A percentile compares a stretch with the other conserved stretches of the same genome.
These are phyloP conservation scores for Hortiboletus rubellus DNA, from an alignment of 1,284 basidiomycete species.

Conservation along the genomic window DNA sequence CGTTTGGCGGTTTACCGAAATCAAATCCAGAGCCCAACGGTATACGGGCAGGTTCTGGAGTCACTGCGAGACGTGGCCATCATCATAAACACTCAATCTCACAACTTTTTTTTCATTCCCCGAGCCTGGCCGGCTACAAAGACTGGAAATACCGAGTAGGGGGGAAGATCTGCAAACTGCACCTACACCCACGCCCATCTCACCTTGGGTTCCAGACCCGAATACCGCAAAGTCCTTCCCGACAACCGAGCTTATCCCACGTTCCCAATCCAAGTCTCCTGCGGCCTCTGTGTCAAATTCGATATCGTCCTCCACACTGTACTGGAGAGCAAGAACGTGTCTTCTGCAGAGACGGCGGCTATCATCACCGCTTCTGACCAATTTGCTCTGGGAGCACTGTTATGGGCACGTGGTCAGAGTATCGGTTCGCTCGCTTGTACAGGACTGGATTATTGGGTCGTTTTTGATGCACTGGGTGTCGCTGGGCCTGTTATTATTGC, in stretches of 20 bases:
- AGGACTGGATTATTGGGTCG: slow-evolving; percentile 92
- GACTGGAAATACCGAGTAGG: slow-evolving; percentile 2
- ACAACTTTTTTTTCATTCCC: slow-evolving; percentile 93
- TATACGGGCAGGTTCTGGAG: slow-evolving; percentile 9
- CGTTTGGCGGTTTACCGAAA: slow-evolving; percentile 33
- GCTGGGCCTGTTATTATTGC: slow-evolving; percentile 43
- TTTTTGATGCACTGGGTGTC: slow-evolving; percentile 90
- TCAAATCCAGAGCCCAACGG: slow-evolving; percentile 27
- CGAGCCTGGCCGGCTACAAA: slow-evolving; percentile 49
- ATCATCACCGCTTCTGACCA: slow-evolving; percentile 40
- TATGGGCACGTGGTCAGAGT: slow-evolving; percentile 94
- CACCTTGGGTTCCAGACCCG: slow-evolving; percentile 24
- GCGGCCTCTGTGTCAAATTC: slow-evolving; percentile 11
- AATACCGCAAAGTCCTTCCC: slow-evolving; percentile 7
- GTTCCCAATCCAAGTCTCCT: slow-evolving; percentile 29
- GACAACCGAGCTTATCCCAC: slow-evolving; percentile 12
- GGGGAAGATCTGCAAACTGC: slow-evolving; percentile 17
- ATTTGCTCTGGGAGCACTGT: slow-evolving; percentile 61
- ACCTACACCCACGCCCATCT: slow-evolving; percentile 27
- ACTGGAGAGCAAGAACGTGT: slow-evolving; percentile 10
- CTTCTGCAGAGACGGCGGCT: slow-evolving; percentile 26
- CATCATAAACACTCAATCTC: slow-evolving; percentile 94
- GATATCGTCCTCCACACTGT: not conserved
- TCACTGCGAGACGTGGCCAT: slow-evolving; percentile 62
- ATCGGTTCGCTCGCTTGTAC: slow-evolving; percentile 86